phyloP scores from a whole-genome alignment of 2,329 filamentous ascomycete genomes.

The Hypocreales sp. region DNA sequence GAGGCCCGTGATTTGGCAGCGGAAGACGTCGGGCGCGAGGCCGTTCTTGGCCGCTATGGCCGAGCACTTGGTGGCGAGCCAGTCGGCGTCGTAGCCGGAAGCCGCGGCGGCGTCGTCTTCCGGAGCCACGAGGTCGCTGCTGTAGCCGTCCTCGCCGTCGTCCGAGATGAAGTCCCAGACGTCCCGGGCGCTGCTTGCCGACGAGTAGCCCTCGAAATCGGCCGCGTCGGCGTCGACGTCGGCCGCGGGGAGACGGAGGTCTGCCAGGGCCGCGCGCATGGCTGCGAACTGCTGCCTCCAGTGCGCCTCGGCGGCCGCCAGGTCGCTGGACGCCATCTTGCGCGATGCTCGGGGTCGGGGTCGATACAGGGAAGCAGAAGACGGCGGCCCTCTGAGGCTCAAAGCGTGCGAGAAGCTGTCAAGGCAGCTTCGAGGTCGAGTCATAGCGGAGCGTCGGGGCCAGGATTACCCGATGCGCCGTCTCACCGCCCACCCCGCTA shows the following conservation, averaged over 20 bases:
- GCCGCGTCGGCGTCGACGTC: conserved; percentile 27
- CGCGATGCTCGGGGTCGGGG: too few species aligned
- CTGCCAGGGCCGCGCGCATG: conserved; percentile 75
- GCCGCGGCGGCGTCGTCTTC: conserved; percentile 13
- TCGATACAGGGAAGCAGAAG: too few species aligned
- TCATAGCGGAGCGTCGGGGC: too few species aligned
- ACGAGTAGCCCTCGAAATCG: conserved; percentile 39
- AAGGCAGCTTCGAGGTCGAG: too few species aligned
- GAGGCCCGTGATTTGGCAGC: conserved; percentile 62
- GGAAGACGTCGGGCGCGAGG: conserved; percentile 53
- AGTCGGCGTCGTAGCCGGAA: conserved; percentile 39
- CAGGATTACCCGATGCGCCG: too few species aligned
- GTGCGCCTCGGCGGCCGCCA: conserved; percentile 34
- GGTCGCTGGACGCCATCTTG: conserved; percentile 18
- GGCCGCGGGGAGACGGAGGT: conserved; percentile 41
- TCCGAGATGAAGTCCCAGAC: conserved; percentile 89
- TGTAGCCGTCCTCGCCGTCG: conserved; percentile 48
- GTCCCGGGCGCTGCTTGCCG: conserved; percentile 55
- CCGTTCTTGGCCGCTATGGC: conserved; percentile 51
- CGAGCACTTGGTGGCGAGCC: conserved; percentile 57
- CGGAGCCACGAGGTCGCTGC: conserved; percentile 50
- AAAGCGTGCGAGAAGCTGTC: too few species aligned
- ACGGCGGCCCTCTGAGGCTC: too few species aligned
- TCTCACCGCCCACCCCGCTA: too few species aligned
- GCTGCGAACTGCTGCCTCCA: conserved; percentile 76